These are phyloP conservation scores for Fusarium nisikadoi DNA, from an alignment of 2,329 filamentous ascomycete species.

Conservation along the genomic window DNA sequence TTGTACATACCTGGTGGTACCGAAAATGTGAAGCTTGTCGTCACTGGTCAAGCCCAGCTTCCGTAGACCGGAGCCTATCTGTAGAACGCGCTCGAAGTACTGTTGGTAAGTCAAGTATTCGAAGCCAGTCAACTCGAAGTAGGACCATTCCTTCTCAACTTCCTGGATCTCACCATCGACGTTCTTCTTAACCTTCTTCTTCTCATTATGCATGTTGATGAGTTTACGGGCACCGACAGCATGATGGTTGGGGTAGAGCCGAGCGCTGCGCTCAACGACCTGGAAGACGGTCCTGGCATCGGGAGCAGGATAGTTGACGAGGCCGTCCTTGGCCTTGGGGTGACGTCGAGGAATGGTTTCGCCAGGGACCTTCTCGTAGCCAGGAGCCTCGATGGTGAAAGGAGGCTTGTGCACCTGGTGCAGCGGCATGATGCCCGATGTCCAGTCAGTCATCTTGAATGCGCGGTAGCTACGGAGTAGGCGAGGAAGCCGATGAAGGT, in stretches of 20 bases:
- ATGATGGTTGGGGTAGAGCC: slow-evolving; percentile 69
- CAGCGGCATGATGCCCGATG: slow-evolving; percentile 60
- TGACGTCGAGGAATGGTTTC: slow-evolving; percentile 88
- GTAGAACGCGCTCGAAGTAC: slow-evolving; percentile 76
- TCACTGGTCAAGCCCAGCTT: slow-evolving; percentile 75
- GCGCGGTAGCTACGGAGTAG: slow-evolving; percentile 26
- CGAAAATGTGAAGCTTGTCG: slow-evolving; percentile 83
- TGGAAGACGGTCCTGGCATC: slow-evolving; percentile 83
- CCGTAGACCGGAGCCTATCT: slow-evolving; percentile 78
- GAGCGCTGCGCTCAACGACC: slow-evolving; percentile 76
- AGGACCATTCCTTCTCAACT: slow-evolving; percentile 92
- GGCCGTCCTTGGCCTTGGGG: slow-evolving; percentile 74
- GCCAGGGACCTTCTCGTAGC: slow-evolving; percentile 75
- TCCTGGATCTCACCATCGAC: slow-evolving; percentile 82
- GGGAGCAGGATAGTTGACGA: slow-evolving; percentile 72
- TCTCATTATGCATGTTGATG: slow-evolving; percentile 81
- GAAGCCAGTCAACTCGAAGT: slow-evolving; percentile 84
- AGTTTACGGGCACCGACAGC: slow-evolving; percentile 79
- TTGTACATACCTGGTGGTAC: slow-evolving; percentile 74
- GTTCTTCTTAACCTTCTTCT: slow-evolving; percentile 89
- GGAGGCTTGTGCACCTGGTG: slow-evolving; percentile 75
- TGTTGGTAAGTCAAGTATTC: slow-evolving; percentile 81
- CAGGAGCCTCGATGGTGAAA: slow-evolving; percentile 78
- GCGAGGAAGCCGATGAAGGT: slow-evolving; percentile 5
- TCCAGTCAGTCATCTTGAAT: slow-evolving; percentile 49